Base-by-base conservation (phyloP, 805 yeast genomes). In the Sungouiozyma ichnusensis region DNA sequence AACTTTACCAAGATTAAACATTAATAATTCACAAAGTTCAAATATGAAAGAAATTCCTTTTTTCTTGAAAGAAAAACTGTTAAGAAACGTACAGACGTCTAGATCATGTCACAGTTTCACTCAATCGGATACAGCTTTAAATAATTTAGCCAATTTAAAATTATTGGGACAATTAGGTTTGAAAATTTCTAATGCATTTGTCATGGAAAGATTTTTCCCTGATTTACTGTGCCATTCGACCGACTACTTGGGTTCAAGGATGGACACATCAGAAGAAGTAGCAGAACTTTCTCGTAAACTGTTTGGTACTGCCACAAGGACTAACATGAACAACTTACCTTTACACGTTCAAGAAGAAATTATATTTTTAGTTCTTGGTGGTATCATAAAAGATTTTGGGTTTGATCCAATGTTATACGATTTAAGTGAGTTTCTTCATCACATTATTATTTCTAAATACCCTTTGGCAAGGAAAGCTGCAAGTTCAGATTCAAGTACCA, bases 381-480 rank as follows among this genome's bases (percentile, higher is more conserved):
- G 81, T 9, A 73, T 85, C 47, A 71, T 81, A 32, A 79, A 76
- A 47, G 94, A 84, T 58, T 84, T 80, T 64, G 94, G 94, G 1
- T 84, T 84, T 55, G 87, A 85, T 52, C 56, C 71, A 3, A 69
- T 79, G n/a, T 63, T 82, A 44, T 70, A 70, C 44, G 79, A 82
- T 2, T 58, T 85, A 20, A 73, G 83, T 47, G 90, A 82, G 49
- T 69, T 83, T 2, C 73, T 49, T 8, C 44, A 41, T 11, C 38
- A 32, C 16, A 5, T 44, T 15, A 35, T 43, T 11, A 29, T 24
- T 27, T 19, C 32, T 20, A 39, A 24, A 17, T 11, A 24, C 6
- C 29, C 11, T 11, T 24, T 7, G 29, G 11, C 29, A 24, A 24
- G 29, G 11, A 16, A 8, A n/a, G 40, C n/a, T n/a, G n/a, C n/a